Evolutionary conservation across 1,139 yeast genomes (phyloP).

Genomic region (Saccharomyces hybrid): DNA sequence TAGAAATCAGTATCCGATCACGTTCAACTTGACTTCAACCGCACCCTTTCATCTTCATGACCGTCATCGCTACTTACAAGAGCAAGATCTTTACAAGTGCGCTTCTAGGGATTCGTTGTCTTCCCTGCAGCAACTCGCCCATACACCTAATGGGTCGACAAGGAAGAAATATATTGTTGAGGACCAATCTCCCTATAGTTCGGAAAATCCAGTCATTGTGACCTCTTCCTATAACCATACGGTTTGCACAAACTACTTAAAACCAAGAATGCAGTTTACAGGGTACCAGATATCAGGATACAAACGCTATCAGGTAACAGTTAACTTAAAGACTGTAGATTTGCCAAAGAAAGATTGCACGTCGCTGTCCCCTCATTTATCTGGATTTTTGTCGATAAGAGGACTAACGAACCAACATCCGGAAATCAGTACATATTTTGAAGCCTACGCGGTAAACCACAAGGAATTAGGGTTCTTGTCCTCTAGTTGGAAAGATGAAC

Average conservation of each 20-base stretch:
- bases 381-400: slow-evolving; percentile 74
- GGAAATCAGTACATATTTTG: slow-evolving; percentile 77
- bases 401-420: slow-evolving; percentile 76
- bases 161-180: slow-evolving; percentile 8
- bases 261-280: slow-evolving; percentile 24
- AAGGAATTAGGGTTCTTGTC: slow-evolving; percentile 42
- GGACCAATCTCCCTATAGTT: slow-evolving; percentile 5
- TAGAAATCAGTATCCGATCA: neutral
- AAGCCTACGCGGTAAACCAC: slow-evolving; percentile 74
- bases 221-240: neutral
- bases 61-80: slow-evolving; percentile 1
- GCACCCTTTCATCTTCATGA: neutral
- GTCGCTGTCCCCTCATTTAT: slow-evolving; percentile 36
- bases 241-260: slow-evolving; percentile 17
- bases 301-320: slow-evolving; percentile 29
- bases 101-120: slow-evolving; percentile 19
- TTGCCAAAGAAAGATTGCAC: slow-evolving; percentile 17
- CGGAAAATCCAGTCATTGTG: neutral
- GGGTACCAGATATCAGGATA: slow-evolving; percentile 32
- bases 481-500: slow-evolving; percentile 39
- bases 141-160: slow-evolving; percentile 2
- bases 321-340: slow-evolving; percentile 24
- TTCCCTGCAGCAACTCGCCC: slow-evolving; percentile 14
- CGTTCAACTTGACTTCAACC: neutral
- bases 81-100: slow-evolving; percentile 11